A percentile compares a stretch with the other conserved stretches of the same genome.
Evolutionary conservation across 2,329 filamentous ascomycete species (phyloP).

Genomic region (Sarocladium strictum): DNA sequence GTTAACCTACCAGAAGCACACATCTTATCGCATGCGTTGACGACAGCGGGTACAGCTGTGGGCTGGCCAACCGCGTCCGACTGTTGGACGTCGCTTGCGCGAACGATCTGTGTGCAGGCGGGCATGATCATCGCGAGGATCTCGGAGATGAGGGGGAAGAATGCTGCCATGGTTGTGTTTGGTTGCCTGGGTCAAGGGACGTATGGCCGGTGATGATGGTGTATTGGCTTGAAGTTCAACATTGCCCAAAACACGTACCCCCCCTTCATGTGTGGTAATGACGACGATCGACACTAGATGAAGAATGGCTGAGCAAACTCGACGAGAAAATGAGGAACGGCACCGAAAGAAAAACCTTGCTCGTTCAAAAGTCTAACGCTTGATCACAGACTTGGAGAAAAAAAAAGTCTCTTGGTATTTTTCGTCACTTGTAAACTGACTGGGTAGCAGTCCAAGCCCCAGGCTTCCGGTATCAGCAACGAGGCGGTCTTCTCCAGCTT

Average conservation of each 20-base stretch:
- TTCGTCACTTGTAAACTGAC: no score
- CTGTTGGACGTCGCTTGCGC: conserved; percentile 40
- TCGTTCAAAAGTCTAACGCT: no score
- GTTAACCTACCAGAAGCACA: conserved; percentile 55
- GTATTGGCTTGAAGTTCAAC: not conserved
- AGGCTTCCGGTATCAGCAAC: not conserved
- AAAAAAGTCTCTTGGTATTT: no score
- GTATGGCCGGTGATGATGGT: not conserved
- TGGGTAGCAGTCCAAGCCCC: not conserved
- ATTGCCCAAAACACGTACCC: no score
- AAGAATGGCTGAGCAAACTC: no score
- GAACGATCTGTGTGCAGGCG: conserved; percentile 49
- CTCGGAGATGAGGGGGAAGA: conserved; percentile 51
- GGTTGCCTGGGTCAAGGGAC: not conserved
- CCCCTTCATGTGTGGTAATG: no score
- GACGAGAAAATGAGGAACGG: no score
- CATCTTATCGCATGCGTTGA: conserved; percentile 57
- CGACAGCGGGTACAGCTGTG: conserved; percentile 44
- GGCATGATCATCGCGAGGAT: conserved; percentile 55
- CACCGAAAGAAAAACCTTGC: no score
- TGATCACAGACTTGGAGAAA: not conserved
- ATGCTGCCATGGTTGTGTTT: conserved; percentile 36
- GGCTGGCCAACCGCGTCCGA: not conserved
- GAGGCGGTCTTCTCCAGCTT: no score
- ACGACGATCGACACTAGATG: no score